Evolutionary conservation across 1,284 basidiomycete genomes (phyloP), one percentile per base, ranked within the genome.

Genomic region (Cystobasidiaceae sp.): DNA sequence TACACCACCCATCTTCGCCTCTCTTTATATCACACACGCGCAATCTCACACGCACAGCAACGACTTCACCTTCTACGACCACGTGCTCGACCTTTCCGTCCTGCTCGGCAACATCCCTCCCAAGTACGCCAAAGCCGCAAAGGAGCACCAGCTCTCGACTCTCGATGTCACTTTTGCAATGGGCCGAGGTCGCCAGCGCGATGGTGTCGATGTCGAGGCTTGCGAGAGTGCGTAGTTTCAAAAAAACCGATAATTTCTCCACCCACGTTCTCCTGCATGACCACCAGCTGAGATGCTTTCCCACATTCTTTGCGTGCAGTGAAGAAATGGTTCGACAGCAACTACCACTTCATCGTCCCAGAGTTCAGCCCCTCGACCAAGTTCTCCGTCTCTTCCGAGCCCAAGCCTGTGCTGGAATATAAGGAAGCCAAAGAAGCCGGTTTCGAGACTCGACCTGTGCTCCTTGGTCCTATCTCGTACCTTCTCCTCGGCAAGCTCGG

Each of bases 151-250:
- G 70, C 83, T 99, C 63, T 89, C 89, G 48, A 82, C 86, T 67
- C 86, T 98, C 72, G 96, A 99, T 82, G 87, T 93, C 77, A 97
- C 91, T 82, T 97, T 97, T 74, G 92, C 96, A 74, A 93, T 98
- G 90, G 96, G 93, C 70, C 96, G 96, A 81, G 96, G 96, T 69
- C 91, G 93, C 76, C 96, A 99, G 81, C 84, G 80, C 77, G 79
- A 87, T 69, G 87, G 86, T 71, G 92, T 99, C 74, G 96, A 99
- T 81, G 90, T 97, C 69, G 92, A 92, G 58, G 94, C 94, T 60
- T 93, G 86, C 73, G 94, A 97, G 83, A 98, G 97, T 94, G 96
- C 96, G 85, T 97, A 96, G 81, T n/a, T n/a, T n/a, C n/a, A n/a
- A n/a, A n/a, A n/a, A n/a, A n/a, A n/a, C n/a, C n/a, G n/a, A n/a